Percentiles rank a stretch among this genome's conserved stretches.
Evolutionary conservation across 768 basidiomycete species (phyloP).

Genomic region (Austroboletus eburneus): DNA sequence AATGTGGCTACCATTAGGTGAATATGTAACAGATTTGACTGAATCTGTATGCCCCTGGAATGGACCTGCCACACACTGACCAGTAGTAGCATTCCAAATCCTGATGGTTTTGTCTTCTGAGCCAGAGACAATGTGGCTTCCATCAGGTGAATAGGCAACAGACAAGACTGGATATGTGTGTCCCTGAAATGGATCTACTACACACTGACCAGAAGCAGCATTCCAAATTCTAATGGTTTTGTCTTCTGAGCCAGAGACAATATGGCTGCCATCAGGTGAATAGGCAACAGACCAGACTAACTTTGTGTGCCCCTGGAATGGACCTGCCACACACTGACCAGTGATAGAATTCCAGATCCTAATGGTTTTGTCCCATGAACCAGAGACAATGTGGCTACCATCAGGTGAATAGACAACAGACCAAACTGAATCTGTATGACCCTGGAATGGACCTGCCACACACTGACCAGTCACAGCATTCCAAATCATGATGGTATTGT

Average conservation of each 20-base stretch:
- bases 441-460: neutral
- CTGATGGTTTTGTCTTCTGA: conserved; percentile 1
- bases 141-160: too few relatives aligned
- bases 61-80: conserved; percentile 6
- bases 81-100: conserved; percentile 16
- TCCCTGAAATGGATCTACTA: too few relatives aligned
- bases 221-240: neutral
- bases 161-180: too few relatives aligned
- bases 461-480: neutral
- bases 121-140: too few relatives aligned
- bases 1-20: neutral
- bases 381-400: neutral
- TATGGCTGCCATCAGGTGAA: conserved; percentile 1
- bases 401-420: conserved; percentile 2
- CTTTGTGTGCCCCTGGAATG: neutral
- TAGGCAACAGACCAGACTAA: neutral
- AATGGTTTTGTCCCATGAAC: neutral
- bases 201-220: too few relatives aligned
- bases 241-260: too few relatives aligned
- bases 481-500: neutral
- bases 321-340: neutral
- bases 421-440: neutral
- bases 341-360: neutral
- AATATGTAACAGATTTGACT: conserved; percentile 5
- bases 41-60: conserved; percentile 3